Base-by-base conservation (phyloP, 176 grass and related monocot species). In the Neostapfia colusana region DNA sequence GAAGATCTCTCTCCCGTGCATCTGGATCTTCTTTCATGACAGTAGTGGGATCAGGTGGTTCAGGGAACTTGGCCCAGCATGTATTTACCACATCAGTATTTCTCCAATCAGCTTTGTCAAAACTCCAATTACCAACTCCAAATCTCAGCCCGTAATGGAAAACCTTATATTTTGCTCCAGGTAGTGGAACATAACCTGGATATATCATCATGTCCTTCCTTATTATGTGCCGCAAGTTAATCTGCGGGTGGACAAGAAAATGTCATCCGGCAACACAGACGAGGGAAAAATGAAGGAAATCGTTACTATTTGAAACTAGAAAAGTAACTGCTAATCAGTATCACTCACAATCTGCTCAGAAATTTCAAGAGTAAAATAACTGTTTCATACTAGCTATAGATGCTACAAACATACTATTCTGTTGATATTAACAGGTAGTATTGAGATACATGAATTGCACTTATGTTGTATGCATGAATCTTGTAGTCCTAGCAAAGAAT, bases 61-160 rank as follows among this genome's bases (percentile, higher is more conserved):
- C 89, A 74, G 89, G 95, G 74, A 98, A 94, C 79, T 82, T 92
- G 40, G 85, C 79, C 95, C 91, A 98, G 62, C 91, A 98, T 50
- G 67, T 92, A 73, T 94, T 98, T 76, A 94, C 89, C 38, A 98
- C 66, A 67, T 98, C 91, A 48, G 50, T 7, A 49, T 86, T 66
- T 88, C 95, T 88, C 95, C 95, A 98, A 40, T 88, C 85, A 80
- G 95, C 91, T 85, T 98, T 98, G 64, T 98, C 95, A 74, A 98
- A 94, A 65, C 95, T 98, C 95, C 95, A 98, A 63, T 86, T 86
- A 65, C 89, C 91, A 84, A 98, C 87, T 23, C 73, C 81, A 89
- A 94, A 98, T 84, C 91, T 90, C 65, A 98, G 76, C 39, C 95
- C 95, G 8, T 98, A 98, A 82, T 98, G 91, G 82, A 98, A 98